Conservation (phyloP, 1,139 yeast species). For the Suhomyces anneliseae region DNA sequence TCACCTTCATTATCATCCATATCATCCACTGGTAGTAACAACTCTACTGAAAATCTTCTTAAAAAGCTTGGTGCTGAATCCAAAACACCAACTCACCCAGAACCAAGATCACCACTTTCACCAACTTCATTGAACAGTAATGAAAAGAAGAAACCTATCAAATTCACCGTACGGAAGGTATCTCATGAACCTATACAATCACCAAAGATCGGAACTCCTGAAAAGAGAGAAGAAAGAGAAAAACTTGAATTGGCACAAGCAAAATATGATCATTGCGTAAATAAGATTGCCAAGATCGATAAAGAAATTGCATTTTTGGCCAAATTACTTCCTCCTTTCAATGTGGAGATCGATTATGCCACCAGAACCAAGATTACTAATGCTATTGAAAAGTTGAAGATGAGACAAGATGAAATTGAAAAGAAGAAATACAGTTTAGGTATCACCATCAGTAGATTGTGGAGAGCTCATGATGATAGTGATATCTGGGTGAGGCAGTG, state of each 20-base stretch:
- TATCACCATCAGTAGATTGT: slow-evolving; percentile 43
- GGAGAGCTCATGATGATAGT: slow-evolving; percentile 46
- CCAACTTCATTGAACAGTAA: slow-evolving; percentile 8
- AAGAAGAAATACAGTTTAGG: slow-evolving; percentile 47
- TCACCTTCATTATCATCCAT: slow-evolving; percentile 25
- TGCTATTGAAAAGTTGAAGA: slow-evolving; percentile 44
- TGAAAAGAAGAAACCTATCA: slow-evolving; percentile 31
- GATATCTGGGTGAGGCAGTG: slow-evolving; percentile 46
- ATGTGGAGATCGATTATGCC: slow-evolving; percentile 46
- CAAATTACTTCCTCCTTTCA: slow-evolving; percentile 46
- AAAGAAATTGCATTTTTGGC: slow-evolving; percentile 43
- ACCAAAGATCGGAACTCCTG: slow-evolving; percentile 6
- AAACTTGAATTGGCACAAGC: slow-evolving; percentile 29
- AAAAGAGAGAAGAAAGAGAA: slow-evolving; percentile 8
- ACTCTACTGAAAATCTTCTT: slow-evolving; percentile 35
- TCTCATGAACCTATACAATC: slow-evolving; percentile 32
- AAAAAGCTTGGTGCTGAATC: slow-evolving; percentile 19
- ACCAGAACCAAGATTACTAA: slow-evolving; percentile 42
- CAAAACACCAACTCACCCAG: slow-evolving; percentile 2
- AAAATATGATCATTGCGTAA: slow-evolving; percentile 38
- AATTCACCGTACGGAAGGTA: slow-evolving; percentile 45
- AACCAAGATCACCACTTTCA: slow-evolving; percentile 4
- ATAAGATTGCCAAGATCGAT: slow-evolving; percentile 37
- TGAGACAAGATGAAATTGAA: slow-evolving; percentile 44
- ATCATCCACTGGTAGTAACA: slow-evolving; percentile 28